phyloP scores from a whole-genome alignment of 139 green algal genomes.

The Prasinococcaceae sp. region DNA sequence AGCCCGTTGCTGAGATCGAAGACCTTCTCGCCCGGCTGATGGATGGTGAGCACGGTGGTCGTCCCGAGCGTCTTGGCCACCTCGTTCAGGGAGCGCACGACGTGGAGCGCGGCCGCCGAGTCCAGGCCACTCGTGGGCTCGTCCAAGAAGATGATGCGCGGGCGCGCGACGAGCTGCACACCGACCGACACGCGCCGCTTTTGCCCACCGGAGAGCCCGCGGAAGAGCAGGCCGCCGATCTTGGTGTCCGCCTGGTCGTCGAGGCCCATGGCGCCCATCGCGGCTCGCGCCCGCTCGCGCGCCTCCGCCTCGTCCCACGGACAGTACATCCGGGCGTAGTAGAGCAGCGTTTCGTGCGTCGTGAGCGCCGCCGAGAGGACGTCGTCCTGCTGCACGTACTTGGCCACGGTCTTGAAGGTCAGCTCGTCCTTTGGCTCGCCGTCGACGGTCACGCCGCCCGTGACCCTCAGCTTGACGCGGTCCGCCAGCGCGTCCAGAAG shows the following conservation, averaged over 20 bases:
- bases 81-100: background rate
- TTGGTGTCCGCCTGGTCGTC: background rate
- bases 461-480: background rate
- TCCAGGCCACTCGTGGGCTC: slow-evolving; percentile 40
- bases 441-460: slow-evolving; percentile 4
- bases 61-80: slow-evolving; percentile 28
- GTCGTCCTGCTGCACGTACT: slow-evolving; percentile 4
- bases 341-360: slow-evolving; percentile 1
- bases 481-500: background rate
- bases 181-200: slow-evolving; percentile 25
- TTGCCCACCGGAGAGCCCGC: slow-evolving; percentile 26
- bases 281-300: too few species aligned
- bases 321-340: too few species aligned
- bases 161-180: slow-evolving; percentile 1
- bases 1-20: too few species aligned
- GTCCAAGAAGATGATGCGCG: slow-evolving; percentile 26
- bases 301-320: too few species aligned
- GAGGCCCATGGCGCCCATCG: background rate
- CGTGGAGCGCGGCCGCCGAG: slow-evolving; percentile 6
- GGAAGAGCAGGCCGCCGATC: slow-evolving; percentile 32
- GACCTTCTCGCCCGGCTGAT: slow-evolving; percentile 34
- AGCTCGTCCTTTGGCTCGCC: background rate
- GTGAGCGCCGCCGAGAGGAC: slow-evolving; percentile 14
- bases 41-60: slow-evolving; percentile 49
- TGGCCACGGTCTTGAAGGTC: background rate